Base-by-base conservation (phyloP, 805 yeast genomes). In the Monosporozyma aquatica region DNA sequence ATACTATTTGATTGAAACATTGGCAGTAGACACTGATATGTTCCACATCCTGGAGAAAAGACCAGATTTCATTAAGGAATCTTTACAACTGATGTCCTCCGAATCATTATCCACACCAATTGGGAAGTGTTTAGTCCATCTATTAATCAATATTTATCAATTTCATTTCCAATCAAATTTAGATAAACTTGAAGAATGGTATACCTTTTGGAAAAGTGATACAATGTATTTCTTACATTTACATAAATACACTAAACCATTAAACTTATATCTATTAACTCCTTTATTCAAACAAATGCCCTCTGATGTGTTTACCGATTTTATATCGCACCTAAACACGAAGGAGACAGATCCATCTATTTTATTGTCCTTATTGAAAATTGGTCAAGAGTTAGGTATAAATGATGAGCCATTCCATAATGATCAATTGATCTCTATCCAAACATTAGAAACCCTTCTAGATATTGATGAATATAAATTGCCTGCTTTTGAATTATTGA, bases 51-150 rank as follows among this genome's bases (percentile, higher is more conserved):
- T 80, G 2, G 48, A 55, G 1, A 42, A 58, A 5, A 69, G 69
- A 27, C 78, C 82, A 1, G 35, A 49, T 1, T 76, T 82, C 45
- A 59, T 77, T 3, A 50, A 49, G 3, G 62, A 62, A 8, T 70
- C 82, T n/a, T 54, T 82, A 11, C 51, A 62, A 2, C 59, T 69
- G 14, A 77, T 82, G 64, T 42, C 51, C 38, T 68, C 78, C 1
- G 77, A 74, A 49, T 73, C 86, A 0, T 56, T 86, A 43, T 80
- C 92, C 0, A 82, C 77, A 46, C 72, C 81, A 3, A 68, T 78
- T 15, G 79, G 83, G n/a, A 81, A 76, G 52, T 68, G 79, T 14
- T 43, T 81, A 1, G 66, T 66, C 6, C 53, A 70, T 0, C 45
- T 75, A 2, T 54, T 71, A 42, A 56, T 64, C 28, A 61, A 61